A percentile compares a stretch with the other conserved stretches of the same genome.
Evolutionary conservation across 2,329 filamentous ascomycete genomes (phyloP).

Genomic region (Chaetomium strumarium): DNA sequence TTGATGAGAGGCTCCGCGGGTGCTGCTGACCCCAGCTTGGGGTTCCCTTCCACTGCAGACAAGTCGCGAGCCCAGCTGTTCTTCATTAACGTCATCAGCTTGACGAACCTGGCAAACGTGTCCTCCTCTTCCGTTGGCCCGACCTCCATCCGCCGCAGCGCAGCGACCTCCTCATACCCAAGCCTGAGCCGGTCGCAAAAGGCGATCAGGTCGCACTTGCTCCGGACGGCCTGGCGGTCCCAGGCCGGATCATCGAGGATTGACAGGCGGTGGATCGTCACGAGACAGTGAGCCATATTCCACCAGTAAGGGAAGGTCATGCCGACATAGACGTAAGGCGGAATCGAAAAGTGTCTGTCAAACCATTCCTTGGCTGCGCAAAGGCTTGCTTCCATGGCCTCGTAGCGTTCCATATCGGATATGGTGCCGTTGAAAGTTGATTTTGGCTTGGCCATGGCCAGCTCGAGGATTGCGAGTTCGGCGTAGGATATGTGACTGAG

Average conservation of each 20-base stretch:
- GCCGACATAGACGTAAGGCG: conserved; percentile 26
- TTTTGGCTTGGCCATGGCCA: conserved; percentile 23
- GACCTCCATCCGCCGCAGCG: conserved; percentile 12
- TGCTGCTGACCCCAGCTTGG: not conserved
- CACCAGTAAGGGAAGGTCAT: conserved; percentile 32
- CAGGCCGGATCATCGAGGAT: conserved; percentile 34
- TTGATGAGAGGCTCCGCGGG: conserved; percentile 8
- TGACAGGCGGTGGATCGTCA: conserved; percentile 31
- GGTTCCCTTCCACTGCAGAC: not conserved
- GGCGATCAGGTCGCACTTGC: conserved; percentile 31
- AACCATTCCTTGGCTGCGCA: conserved; percentile 31
- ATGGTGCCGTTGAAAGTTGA: conserved; percentile 1
- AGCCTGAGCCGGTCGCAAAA: conserved; percentile 29
- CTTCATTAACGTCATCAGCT: conserved; percentile 18
- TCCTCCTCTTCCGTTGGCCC: conserved; percentile 20
- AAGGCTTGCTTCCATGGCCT: conserved; percentile 29
- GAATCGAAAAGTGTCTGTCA: conserved; percentile 28
- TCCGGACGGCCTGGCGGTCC: conserved; percentile 31
- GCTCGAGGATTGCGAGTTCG: conserved; percentile 35
- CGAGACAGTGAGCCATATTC: conserved; percentile 31
- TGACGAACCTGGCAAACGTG: conserved; percentile 17
- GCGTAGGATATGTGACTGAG: conserved; percentile 31
- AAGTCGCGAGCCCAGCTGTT: conserved; percentile 17
- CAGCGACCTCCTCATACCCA: conserved; percentile 21
- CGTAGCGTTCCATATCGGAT: conserved; percentile 23